Conservation (phyloP, 1,139 yeast genomes). For the Petasospora fabianii region DNA sequence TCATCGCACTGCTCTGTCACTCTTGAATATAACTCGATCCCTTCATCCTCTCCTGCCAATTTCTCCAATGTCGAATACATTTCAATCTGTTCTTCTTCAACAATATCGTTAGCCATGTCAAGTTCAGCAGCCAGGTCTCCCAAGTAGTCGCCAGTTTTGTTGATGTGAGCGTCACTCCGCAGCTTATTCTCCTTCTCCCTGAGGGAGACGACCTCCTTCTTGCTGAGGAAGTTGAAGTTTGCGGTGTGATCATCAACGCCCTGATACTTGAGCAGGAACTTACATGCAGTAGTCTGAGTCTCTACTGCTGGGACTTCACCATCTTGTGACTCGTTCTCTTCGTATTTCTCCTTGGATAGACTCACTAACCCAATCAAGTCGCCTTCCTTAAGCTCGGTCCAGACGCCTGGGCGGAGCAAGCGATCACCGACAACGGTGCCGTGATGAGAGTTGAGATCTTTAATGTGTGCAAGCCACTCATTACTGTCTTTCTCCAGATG, state of each 20-base stretch:
- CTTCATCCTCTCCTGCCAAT: too few relatives aligned
- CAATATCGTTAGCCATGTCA: too few relatives aligned
- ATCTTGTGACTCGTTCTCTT: neutral
- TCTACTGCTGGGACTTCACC: neutral
- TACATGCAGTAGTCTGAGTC: constrained; percentile 4
- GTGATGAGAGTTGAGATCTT: constrained; percentile 12
- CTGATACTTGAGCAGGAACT: constrained; percentile 4
- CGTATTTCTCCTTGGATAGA: neutral
- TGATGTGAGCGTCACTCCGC: too few relatives aligned
- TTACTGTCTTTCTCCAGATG: neutral
- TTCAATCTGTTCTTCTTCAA: too few relatives aligned
- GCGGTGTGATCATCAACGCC: constrained; percentile 3
- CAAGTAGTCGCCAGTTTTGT: too few relatives aligned
- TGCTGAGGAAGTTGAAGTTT: constrained; percentile 5
- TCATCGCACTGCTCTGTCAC: too few relatives aligned
- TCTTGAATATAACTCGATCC: too few relatives aligned
- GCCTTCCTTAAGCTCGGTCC: constrained; percentile 3
- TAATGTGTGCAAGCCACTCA: neutral
- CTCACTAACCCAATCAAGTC: constrained; percentile 14
- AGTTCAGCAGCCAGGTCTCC: too few relatives aligned
- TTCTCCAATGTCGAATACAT: too few relatives aligned
- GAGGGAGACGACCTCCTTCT: constrained; percentile 3
- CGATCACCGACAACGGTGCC: constrained; percentile 12
- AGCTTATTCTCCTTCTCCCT: constrained; percentile 1
- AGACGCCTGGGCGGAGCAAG: neutral